Base-by-base conservation (phyloP, 2,329 filamentous ascomycete species). In the Colletotrichum sp. region DNA sequence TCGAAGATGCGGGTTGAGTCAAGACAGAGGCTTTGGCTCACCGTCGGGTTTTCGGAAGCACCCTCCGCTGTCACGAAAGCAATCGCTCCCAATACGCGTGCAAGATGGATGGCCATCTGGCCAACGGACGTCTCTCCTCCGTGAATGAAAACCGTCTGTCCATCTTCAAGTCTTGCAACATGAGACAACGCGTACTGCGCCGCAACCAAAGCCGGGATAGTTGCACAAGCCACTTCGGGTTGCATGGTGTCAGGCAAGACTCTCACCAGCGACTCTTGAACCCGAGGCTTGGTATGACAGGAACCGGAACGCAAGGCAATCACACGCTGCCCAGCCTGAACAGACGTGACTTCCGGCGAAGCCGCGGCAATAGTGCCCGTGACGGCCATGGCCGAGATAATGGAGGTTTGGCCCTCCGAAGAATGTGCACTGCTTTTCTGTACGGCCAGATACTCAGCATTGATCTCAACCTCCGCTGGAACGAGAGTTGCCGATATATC, bases 121-220 rank as follows among this genome's bases (percentile, higher is more conserved):
- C 85, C 85, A 9, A 86, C 71, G 8, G 80, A 83, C 8, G 84
- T 83, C 8, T 84, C 79, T 3, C 79, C 85, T 3, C 82, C 79
- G 57, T 85, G 84, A 8, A 87, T 83, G 1, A 87, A 74, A 1
- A 86, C 75, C 0, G 78, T 80, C 62, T 87, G 81, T 0, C 81
- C 82, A 2, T 71, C 67, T 24, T 78, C 52, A 2, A 87, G 76
- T 6, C 81, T 79, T 1, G 78, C 84, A 7, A 81, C 57, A 26
- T 85, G 69, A 6, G 81, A 68, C 1, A 88, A 75, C 1, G 80
- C 55, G 32, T 62, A 73, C 1, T 57, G 55, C 1, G 55, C 55
- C 1, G 71, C 16, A 21, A 55, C 26, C 0, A 63, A 12, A 34
- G 52, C 32, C 5, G 39, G 8, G 2, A 60, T 7, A 16, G 34